Percentiles rank a stretch among this genome's conserved stretches.
Conservation (phyloP, 306 rosid species). For the Casuarina cunninghamiana region DNA sequence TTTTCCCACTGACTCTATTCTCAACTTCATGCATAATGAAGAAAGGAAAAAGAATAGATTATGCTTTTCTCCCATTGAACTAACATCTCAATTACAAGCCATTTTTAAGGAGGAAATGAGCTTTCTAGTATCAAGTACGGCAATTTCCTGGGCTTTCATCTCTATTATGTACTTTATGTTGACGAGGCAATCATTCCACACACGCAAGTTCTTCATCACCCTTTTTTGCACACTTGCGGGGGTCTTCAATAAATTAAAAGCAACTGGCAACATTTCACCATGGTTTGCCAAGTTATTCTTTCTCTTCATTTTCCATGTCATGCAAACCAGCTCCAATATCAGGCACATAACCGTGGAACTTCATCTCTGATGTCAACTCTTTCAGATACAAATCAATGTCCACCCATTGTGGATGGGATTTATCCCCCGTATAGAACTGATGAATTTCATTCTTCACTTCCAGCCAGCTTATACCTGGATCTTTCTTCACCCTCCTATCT, state of each 20-base stretch:
- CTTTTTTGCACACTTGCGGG: conserved; percentile 58
- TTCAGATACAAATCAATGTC: conserved; percentile 68
- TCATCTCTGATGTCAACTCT: conserved; percentile 73
- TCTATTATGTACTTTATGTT: conserved; percentile 71
- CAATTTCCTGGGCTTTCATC: conserved; percentile 46
- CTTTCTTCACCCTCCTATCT: conserved; percentile 66
- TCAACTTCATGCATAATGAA: too few relatives aligned
- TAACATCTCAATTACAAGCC: too few relatives aligned
- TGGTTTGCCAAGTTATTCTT: conserved; percentile 75
- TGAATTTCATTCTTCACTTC: conserved; percentile 77
- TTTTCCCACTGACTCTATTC: too few relatives aligned
- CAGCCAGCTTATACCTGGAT: conserved; percentile 84
- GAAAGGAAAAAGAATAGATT: too few relatives aligned
- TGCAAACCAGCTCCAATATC: conserved; percentile 68
- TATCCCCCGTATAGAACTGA: conserved; percentile 59
- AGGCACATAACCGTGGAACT: conserved; percentile 73
- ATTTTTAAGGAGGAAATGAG: too few relatives aligned
- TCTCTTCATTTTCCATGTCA: conserved; percentile 92
- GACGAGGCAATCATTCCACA: conserved; percentile 75
- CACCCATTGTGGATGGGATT: conserved; percentile 50
- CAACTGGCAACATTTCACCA: conserved; percentile 86
- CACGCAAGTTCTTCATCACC: conserved; percentile 86
- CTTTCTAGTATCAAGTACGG: too few relatives aligned
- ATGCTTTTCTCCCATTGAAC: too few relatives aligned
- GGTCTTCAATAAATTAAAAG: conserved; percentile 70